Evolutionary conservation across 1,284 basidiomycete genomes (phyloP), one percentile per base, ranked within the genome.

Genomic region (Papiliotrema laurentii): DNA sequence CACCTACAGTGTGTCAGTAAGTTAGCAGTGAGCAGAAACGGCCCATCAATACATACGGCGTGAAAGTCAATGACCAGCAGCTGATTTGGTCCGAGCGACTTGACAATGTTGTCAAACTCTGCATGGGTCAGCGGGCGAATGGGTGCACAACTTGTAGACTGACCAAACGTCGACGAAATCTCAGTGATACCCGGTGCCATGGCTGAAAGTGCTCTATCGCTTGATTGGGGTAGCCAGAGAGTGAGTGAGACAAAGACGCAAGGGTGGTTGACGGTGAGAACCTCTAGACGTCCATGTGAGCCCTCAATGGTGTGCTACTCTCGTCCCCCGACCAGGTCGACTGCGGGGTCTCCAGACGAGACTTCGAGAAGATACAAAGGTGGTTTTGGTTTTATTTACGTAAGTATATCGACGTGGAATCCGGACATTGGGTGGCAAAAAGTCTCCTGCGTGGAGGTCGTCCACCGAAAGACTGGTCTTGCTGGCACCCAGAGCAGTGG

Each of bases 41-140:
- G 18, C 11, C 19, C 13, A 13, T 18, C 31, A 28, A 16, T 35
- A 56, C 64, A 22, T 49, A 67, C 65, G 18, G 69, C 68, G 47
- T 71, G 67, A 53, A 69, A 71, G 54, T 74, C 68, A 41, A 59
- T 55, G 31, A 70, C 67, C 27, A 66, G 56, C 42, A 73, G 51
- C 53, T 74, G 66, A 24, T 42, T 52, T 0, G 65, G 51, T 3
- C 58, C 48, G 27, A 74, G 55, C 2, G 50, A 45, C 19, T 50
- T 50, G 43, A 67, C 53, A 43, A 74, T 65, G 35, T 47, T 41
- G 48, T 72, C 69, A 46, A 65, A 69, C 44, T 71, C 71, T 70
- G 46, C 13, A 7, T n/a, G 18, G 21, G 18, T 39, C 24, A 46
- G 36, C 36, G 5, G 16, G 18, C 24, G 19, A 31, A 22, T 24